Base-by-base conservation (phyloP, 2,329 filamentous ascomycete genomes). In the Xylaria sp. region DNA sequence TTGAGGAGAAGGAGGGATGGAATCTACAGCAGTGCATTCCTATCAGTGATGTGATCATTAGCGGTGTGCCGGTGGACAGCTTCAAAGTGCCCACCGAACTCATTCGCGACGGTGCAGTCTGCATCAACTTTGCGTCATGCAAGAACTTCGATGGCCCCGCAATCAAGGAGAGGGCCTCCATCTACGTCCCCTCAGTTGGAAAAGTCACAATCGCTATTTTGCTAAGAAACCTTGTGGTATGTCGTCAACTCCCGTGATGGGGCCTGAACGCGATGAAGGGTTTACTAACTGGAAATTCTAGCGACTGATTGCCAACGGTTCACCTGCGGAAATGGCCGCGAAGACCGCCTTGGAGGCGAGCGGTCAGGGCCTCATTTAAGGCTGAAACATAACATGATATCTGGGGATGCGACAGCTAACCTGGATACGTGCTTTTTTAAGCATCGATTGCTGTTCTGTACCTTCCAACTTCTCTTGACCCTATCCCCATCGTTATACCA, bases 141-240 rank as follows among this genome's bases (percentile, higher is more conserved):
- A 91, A 92, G 79, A 97, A 99, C 77, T 97, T 97, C 75, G 87
- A 88, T 62, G 82, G 82, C 1, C 86, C 89, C 0, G 89, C 90
- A 52, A 86, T 97, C 66, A 97, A 96, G 78, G 90, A 97, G 74
- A 96, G 92, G 79, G 94, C 94, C 1, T 92, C 91, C 4, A 96
- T 99, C 69, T 99, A 97, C 69, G 92, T 97, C 16, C 94, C 94
- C 1, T 94, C 93, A 0, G 95, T 97, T 66, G 94, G 94, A 68
- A 99, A 97, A 79, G 93, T 97, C 52, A 99, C 94, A 0, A 97
- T 97, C 72, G 90, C 93, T 13, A 87, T 97, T 39, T 77, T 99
- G 60, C 78, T 97, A 70, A 82, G 94, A 59, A 99, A 99, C 72
- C 77, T 97, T 42, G 81, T 97, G 71, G 90, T 94, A 77, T 77